Evolutionary conservation across 2,329 filamentous ascomycete species (phyloP), one percentile per base, ranked within the genome.

Genomic region (Cladorrhinum sp.): DNA sequence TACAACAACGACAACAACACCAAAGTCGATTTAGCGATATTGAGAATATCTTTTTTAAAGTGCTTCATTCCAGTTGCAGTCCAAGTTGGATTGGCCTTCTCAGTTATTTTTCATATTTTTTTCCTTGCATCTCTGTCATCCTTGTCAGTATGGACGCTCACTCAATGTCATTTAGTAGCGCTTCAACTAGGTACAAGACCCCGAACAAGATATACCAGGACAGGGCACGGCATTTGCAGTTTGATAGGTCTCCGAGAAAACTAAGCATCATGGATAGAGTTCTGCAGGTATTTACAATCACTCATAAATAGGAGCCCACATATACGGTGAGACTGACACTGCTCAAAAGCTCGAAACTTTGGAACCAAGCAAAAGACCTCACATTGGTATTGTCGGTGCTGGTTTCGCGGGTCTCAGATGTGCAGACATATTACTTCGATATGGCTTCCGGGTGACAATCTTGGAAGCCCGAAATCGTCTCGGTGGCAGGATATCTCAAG

Each of bases 321-420:
- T 9, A 16, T 22, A 45, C 41, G 10, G 12, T 20, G 18, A 29
- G 51, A 51, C 63, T 66, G 51, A 66, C 59, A 38, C 7, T 16
- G 24, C 12, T n/a, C n/a, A 10, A 41, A 25, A 67, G 65, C 48
- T 59, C 51, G 65, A 66, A 23, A 59, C 58, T 12, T 55, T 60
- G 32, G 27, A 60, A 3, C 58, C 59, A 10, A 60, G 29, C 23
- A 64, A 66, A 36, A 75, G 72, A 60, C 81, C 83, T 7, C 85
- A 85, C 63, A 74, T 91, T 45, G 85, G 83, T 29, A 77, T 92
- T n/a, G 75, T 92, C 41, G 89, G 89, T 18, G 88, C 87, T 41
- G 89, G 89, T 4, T 78, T 91, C 24, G 81, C 88, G 5, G 89
- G 89, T 0, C 77, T 92, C n/a, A 80, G 88, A 64, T 89, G 87